Evolutionary conservation across 108 stramenopile species (phyloP).

Genomic region (Aurantiochytrium sp.): DNA sequence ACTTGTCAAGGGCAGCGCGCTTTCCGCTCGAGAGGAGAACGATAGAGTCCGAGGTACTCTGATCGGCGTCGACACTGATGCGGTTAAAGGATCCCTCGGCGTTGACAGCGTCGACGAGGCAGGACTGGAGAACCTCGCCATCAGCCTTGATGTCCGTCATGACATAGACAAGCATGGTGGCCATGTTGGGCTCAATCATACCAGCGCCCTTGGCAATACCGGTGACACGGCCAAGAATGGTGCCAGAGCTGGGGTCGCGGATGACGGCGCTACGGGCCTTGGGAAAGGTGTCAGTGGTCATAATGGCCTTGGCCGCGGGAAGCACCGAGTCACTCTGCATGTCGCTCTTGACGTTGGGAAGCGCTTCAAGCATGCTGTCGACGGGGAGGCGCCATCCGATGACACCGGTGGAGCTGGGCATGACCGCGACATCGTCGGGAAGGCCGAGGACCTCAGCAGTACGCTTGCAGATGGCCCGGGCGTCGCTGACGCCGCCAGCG

Average conservation of each 20-base stretch:
- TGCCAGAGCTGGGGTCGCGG: neutral
- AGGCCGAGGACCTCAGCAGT: slow-evolving; percentile 21
- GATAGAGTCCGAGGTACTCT: slow-evolving; percentile 82
- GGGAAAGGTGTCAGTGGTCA: slow-evolving; percentile 56
- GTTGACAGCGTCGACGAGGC: slow-evolving; percentile 66
- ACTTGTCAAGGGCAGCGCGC: slow-evolving; percentile 38
- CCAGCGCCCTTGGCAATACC: slow-evolving; percentile 88
- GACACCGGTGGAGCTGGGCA: slow-evolving; percentile 71
- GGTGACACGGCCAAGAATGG: slow-evolving; percentile 9
- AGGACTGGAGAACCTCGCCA: slow-evolving; percentile 48
- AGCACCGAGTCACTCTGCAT: slow-evolving; percentile 67
- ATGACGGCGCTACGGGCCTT: slow-evolving; percentile 30
- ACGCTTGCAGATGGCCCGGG: slow-evolving; percentile 25
- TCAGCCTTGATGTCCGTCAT: slow-evolving; percentile 66
- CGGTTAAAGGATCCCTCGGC: slow-evolving; percentile 79
- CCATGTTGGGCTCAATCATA: slow-evolving; percentile 98
- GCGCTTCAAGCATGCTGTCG: slow-evolving; percentile 65
- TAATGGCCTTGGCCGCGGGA: slow-evolving; percentile 68
- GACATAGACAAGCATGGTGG: slow-evolving; percentile 88
- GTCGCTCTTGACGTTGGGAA: slow-evolving; percentile 61
- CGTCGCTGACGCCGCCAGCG: slow-evolving; percentile 15
- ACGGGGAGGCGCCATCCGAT: slow-evolving; percentile 96
- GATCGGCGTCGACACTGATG: slow-evolving; percentile 89
- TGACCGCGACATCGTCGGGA: slow-evolving; percentile 24
- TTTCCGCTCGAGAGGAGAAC: slow-evolving; percentile 73